phyloP scores from a whole-genome alignment of 805 yeast species.

The Candida tibetensis region DNA sequence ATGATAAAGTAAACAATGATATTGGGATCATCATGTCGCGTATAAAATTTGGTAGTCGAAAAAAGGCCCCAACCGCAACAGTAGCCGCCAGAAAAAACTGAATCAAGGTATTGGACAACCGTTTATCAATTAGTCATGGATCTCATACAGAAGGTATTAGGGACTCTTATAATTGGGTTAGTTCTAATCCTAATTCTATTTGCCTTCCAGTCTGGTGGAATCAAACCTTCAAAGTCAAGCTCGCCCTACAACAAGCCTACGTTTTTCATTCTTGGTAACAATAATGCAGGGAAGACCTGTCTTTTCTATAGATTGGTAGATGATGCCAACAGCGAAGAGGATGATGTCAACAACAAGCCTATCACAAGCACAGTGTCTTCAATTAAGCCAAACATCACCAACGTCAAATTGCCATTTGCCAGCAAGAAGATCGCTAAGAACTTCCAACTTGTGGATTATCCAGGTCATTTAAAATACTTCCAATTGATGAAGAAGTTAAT shows the following conservation, averaged over 20 bases:
- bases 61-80: no score
- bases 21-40: no score
- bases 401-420: conserved; percentile 33
- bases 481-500: conserved; percentile 53
- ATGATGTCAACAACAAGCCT: conserved; percentile 3
- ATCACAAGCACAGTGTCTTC: conserved; percentile 35
- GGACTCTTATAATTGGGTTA: conserved; percentile 27
- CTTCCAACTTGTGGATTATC: conserved; percentile 68
- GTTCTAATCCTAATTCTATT: conserved; percentile 22
- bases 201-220: conserved; percentile 18
- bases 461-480: conserved; percentile 81
- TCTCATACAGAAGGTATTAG: conserved; percentile 21
- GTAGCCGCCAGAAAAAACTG: no score
- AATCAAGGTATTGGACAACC: no score
- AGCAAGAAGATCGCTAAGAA: conserved; percentile 34
- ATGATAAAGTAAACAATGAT: not conserved
- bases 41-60: no score
- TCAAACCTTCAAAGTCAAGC: conserved; percentile 1
- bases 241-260: conserved; percentile 45
- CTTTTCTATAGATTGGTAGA: conserved; percentile 38
- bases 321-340: conserved; percentile 10
- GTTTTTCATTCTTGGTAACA: conserved; percentile 62
- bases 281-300: conserved; percentile 64
- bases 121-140: no score
- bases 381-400: conserved; percentile 33